Percentiles rank a stretch among this genome's conserved stretches.
Evolutionary conservation across 805 yeast genomes (phyloP).

Genomic region (Dipodascus albidus): DNA sequence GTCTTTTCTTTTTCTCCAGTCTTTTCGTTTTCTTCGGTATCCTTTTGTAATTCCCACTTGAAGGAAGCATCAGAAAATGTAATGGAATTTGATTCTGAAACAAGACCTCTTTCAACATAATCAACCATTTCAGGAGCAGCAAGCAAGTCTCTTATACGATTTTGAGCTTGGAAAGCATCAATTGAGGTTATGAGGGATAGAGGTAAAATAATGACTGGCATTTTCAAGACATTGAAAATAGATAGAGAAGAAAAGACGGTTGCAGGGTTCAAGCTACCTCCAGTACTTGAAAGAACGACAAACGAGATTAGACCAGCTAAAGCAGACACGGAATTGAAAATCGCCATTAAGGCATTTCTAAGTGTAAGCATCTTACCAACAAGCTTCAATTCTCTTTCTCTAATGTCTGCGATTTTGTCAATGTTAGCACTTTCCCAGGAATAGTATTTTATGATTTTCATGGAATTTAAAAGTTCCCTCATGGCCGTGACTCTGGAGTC

Average conservation of each 20-base stretch:
- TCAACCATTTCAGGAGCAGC: conserved; percentile 32
- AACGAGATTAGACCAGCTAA: conserved; percentile 58
- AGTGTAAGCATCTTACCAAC: conserved; percentile 53
- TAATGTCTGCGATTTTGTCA: conserved; percentile 38
- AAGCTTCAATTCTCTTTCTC: conserved; percentile 49
- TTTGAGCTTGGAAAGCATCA: conserved; percentile 50
- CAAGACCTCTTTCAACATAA: conserved; percentile 16
- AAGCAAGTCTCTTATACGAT: conserved; percentile 40
- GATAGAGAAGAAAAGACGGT: conserved; percentile 61
- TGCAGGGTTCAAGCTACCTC: conserved; percentile 39
- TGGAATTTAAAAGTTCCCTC: conserved; percentile 65
- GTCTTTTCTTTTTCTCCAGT: conserved; percentile 1
- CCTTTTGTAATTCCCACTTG: conserved; percentile 43
- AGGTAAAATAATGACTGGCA: conserved; percentile 55
- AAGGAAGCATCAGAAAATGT: conserved; percentile 43
- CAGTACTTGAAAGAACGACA: conserved; percentile 35
- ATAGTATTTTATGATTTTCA: conserved; percentile 77
- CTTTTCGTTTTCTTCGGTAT: conserved; percentile 7
- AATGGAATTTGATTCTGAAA: conserved; percentile 33
- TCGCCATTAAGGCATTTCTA: conserved; percentile 52
- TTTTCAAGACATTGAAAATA: conserved; percentile 49
- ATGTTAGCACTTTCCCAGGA: conserved; percentile 85
- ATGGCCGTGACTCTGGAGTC: conserved; percentile 66
- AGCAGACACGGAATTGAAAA: conserved; percentile 53
- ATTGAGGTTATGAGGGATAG: conserved; percentile 48